A percentile compares a stretch with the other conserved stretches of the same genome.
Conservation (phyloP, 2,329 filamentous ascomycete species). For the Fusarium metavorans region DNA sequence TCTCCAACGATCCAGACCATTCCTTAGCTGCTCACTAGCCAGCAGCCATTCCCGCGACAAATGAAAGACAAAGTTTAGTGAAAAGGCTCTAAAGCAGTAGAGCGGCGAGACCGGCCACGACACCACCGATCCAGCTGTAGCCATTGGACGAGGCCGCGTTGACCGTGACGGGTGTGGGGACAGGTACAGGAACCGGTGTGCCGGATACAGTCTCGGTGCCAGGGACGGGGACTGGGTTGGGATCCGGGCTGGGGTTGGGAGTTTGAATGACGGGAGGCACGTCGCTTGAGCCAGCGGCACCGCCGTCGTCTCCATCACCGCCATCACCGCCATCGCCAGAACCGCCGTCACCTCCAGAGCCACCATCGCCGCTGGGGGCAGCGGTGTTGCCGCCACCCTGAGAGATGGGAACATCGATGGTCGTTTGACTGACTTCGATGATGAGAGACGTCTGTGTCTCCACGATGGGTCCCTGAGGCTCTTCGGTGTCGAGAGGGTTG, state of each 20-base stretch:
- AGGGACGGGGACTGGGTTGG: not conserved
- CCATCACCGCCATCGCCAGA: not conserved
- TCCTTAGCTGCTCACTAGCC: not conserved
- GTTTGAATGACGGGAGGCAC: slow-evolving; percentile 5
- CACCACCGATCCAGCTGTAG: slow-evolving; percentile 32
- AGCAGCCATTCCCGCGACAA: not conserved
- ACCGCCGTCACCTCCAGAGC: not conserved
- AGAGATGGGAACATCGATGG: not conserved
- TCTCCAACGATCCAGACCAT: not conserved
- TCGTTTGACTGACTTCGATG: not conserved
- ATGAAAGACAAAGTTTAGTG: not conserved
- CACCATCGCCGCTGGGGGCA: not conserved
- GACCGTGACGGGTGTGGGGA: slow-evolving; percentile 23
- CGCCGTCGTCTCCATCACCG: not conserved
- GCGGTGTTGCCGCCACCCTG: not conserved
- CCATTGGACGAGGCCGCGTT: slow-evolving; percentile 32
- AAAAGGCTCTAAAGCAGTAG: slow-evolving; percentile 24
- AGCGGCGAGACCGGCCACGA: slow-evolving; percentile 38
- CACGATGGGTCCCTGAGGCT: slow-evolving; percentile 9
- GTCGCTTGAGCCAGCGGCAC: not conserved
- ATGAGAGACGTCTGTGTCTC: slow-evolving; percentile 12
- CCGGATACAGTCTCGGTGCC: not conserved
- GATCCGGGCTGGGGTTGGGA: not conserved
- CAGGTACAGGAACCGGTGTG: slow-evolving; percentile 8
- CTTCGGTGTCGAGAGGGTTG: not conserved